Base-by-base conservation (phyloP, 805 yeast genomes). In the Jamesozyma piceae region DNA sequence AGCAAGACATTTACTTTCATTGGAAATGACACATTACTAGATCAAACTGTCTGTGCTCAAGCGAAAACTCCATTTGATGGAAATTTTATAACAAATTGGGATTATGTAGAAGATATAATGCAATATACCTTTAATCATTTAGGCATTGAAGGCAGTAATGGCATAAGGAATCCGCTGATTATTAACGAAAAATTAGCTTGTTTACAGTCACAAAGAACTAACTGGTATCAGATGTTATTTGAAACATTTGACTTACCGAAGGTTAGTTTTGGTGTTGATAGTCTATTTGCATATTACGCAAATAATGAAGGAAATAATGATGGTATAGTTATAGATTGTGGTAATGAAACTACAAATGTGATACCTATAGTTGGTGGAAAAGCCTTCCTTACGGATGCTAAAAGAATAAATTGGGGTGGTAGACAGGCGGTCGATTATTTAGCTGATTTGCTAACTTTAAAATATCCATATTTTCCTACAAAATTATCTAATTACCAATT, bases 351-450 rank as follows among this genome's bases (percentile, higher is more conserved):
- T 42, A 82, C 95, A 0, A 80, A 80, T 55, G 63, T 92, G 0
- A 77, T 90, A 15, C 98, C 98, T 0, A 86, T 90, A 2, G 49
- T 85, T 2, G 58, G 75, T n/a, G 87, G 88, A 0, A 66, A 67
- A 42, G 89, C 94, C 0, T 49, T 79, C 2, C 60, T 86, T 42
- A 65, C 73, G 22, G 81, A 80, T 44, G 68, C 88, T 8, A 88
- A 87, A 54, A 70, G 97, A 54, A 76, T 92, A 31, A 87, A 86
- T 57, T 86, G 92, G 86, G 97, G 97, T 46, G 97, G 96, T 10
- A 75, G 76, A 47, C 83, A 76, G 35, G 73, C 89, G 1, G 75
- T 72, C 26, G 76, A 73, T 32, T 89, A 73, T 51, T 59, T 92
- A 56, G 73, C 72, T 44, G 73, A 70, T 50, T 71, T 82, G 29